Percentiles rank a stretch among this genome's conserved stretches.
phyloP scores from a whole-genome alignment of 164 flowering plant genomes.

The Vitis cinerea region DNA sequence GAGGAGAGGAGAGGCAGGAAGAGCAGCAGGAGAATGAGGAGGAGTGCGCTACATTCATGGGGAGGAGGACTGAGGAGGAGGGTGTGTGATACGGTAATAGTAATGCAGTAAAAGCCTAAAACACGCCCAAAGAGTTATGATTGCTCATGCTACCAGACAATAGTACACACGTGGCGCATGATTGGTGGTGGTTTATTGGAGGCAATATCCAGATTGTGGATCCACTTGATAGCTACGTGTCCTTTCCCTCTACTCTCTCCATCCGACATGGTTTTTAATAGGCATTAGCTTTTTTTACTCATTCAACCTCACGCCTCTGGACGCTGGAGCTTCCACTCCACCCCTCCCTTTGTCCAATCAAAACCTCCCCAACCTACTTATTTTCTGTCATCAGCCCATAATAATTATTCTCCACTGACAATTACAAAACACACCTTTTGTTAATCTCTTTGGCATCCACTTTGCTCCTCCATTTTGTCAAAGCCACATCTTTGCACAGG shows the following conservation, averaged over 20 bases:
- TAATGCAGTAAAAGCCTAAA: neutral
- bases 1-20: neutral
- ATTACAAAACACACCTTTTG: too few species aligned
- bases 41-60: neutral
- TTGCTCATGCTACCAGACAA: neutral
- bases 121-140: neutral
- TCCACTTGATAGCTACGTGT: slow-evolving; percentile 27
- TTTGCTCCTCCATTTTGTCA: too few species aligned
- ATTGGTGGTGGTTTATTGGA: slow-evolving; percentile 14
- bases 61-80: too few species aligned
- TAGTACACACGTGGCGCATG: slow-evolving; percentile 23
- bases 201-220: slow-evolving; percentile 10
- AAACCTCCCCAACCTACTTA: too few species aligned
- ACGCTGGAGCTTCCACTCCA: neutral
- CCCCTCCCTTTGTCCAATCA: neutral
- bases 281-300: neutral
- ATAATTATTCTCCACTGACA: too few species aligned
- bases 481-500: too few species aligned
- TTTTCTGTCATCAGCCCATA: too few species aligned
- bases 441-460: too few species aligned
- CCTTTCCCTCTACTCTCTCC: neutral
- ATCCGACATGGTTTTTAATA: slow-evolving; percentile 14
- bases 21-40: too few species aligned
- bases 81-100: too few species aligned
- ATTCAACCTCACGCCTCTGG: neutral